Evolutionary conservation across 2,329 filamentous ascomycete species (phyloP).

Genomic region (Colletotrichum trifolii): DNA sequence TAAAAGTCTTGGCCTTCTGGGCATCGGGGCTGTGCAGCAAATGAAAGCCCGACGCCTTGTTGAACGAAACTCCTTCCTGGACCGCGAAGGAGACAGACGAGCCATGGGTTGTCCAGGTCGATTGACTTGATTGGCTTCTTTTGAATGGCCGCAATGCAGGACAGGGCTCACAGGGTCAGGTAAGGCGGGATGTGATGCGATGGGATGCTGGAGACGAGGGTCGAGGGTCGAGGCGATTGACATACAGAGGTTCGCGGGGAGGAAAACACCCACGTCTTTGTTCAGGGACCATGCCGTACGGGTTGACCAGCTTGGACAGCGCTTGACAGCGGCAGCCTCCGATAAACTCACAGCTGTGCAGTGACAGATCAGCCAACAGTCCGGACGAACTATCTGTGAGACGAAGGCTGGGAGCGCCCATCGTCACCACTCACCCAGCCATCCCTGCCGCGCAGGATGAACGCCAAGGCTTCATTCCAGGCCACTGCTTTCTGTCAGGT

Average conservation of each 20-base stretch:
- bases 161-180: not conserved
- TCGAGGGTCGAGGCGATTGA: too few relatives aligned
- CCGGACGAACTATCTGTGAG: not conserved
- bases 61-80: slow-evolving; percentile 1
- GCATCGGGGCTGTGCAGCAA: slow-evolving; percentile 39
- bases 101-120: not conserved
- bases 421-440: slow-evolving; percentile 11
- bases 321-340: slow-evolving; percentile 6
- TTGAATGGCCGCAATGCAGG: too few relatives aligned
- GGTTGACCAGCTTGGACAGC: too few relatives aligned
- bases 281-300: too few relatives aligned
- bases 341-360: not conserved
- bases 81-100: slow-evolving; percentile 10
- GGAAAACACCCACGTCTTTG: too few relatives aligned
- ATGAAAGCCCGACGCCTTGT: slow-evolving; percentile 25
- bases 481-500: slow-evolving; percentile 7
- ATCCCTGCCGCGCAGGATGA: slow-evolving; percentile 19
- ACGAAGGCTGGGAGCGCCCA: not conserved
- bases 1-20: slow-evolving; percentile 38
- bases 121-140: not conserved
- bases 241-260: too few relatives aligned
- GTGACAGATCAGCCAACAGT: not conserved
- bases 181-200: not conserved
- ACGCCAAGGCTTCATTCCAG: slow-evolving; percentile 29
- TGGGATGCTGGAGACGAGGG: too few relatives aligned